Evolutionary conservation across 306 rosid genomes (phyloP), one percentile per base, ranked within the genome.

Genomic region (Morella rubra): DNA sequence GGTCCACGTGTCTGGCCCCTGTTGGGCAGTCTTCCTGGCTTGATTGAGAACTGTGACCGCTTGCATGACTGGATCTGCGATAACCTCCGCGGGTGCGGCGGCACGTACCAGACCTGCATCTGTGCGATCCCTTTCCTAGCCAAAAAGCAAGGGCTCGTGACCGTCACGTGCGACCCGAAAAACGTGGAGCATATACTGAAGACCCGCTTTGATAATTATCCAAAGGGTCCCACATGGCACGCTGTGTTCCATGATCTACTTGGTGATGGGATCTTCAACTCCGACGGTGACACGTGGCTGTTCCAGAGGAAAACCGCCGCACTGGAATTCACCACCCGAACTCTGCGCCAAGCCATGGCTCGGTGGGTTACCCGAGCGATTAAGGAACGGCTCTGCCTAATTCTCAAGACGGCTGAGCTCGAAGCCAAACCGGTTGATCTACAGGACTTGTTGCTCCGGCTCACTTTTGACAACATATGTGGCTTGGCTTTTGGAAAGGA

Each of bases 91-190:
- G 97, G 90, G 53, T 94, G 96, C 27, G 91, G 90, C 59, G 98
- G 98, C 87, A 94, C 98, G 87, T 94, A 94, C 90, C 98, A 94
- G 69, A 94, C 98, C 16, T 94, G 98, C 91, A 94, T 91, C 83
- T 94, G 96, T 47, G 98, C 98, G 0, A 84, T 94, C 18, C 98
- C 98, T 0, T 94, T 91, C 74, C 86, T 91, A 0, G 97, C 97
- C 5, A 85, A 20, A 67, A 89, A 85, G 73, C 98, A 95, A 3
- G 98, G 98, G 15, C 98, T 95, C 87, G 98, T 95, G 87, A 95
- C 98, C 0, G 97, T 95, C 90, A 92, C 98, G 81, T 92, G 96
- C 37, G 97, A 95, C 86, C 97, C 98, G 42, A 86, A 85, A 70
- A 95, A 95, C 49, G 72, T 94, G 37, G 98, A 94, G 87, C 98